Conservation (phyloP, 2,329 filamentous ascomycete species). For the Ceratocystis destructans region DNA sequence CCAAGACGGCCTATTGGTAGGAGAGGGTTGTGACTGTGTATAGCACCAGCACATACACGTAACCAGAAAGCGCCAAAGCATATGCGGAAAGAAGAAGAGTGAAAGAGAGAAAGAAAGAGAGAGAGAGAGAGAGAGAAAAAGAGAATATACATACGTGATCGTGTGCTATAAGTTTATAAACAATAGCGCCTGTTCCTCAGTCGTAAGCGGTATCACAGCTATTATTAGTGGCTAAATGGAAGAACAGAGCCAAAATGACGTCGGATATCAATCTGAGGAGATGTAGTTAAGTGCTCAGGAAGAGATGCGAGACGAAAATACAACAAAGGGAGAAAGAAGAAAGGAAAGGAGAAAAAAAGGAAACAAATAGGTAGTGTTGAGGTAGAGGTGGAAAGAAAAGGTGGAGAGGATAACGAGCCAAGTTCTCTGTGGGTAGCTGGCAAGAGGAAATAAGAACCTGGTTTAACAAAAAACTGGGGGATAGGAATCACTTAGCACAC, state of each 20-base stretch:
- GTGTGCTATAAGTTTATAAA: slow-evolving; percentile 1
- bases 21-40: neutral
- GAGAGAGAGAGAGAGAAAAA: neutral
- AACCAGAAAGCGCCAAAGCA: neutral
- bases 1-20: neutral
- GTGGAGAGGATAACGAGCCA: neutral
- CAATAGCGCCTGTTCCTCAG: slow-evolving; percentile 5
- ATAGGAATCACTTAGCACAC: neutral
- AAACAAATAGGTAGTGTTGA: neutral
- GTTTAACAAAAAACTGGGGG: neutral
- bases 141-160: neutral
- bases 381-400: neutral
- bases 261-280: neutral
- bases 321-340: neutral
- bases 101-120: neutral
- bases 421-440: too few relatives aligned
- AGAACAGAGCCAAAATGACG: neutral
- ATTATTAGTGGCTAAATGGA: neutral
- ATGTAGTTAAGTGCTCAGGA: neutral
- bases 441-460: neutral
- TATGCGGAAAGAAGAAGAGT: neutral
- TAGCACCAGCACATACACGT: neutral
- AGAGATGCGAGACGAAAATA: neutral
- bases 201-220: neutral
- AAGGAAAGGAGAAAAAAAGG: neutral